A percentile compares a stretch with the other conserved stretches of the same genome.
Conservation (phyloP, 768 basidiomycete species). For the Pleurotus sapidus region DNA sequence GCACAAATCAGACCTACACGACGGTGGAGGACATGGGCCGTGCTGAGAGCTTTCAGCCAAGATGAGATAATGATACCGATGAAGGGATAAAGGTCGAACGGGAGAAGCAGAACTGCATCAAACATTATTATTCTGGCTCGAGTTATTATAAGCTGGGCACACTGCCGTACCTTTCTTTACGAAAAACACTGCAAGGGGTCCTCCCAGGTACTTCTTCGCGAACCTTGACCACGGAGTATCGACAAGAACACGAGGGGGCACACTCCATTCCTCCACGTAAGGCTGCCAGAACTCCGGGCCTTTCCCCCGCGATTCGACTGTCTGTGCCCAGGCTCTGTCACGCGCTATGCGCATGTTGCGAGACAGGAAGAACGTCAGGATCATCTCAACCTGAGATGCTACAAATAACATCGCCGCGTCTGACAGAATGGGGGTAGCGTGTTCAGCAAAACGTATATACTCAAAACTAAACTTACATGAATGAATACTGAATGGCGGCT, state of each 20-base stretch:
- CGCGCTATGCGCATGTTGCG: conserved; percentile 81
- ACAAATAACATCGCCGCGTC: conserved; percentile 76
- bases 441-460: neutral
- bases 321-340: conserved; percentile 77
- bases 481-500: conserved; percentile 62
- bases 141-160: too few species aligned
- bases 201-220: conserved; percentile 31
- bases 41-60: conserved; percentile 64
- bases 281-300: conserved; percentile 80
- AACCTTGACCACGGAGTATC: conserved; percentile 25
- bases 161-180: conserved; percentile 40
- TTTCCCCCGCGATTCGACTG: conserved; percentile 80
- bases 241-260: conserved; percentile 42
- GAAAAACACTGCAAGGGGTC: conserved; percentile 37
- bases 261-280: conserved; percentile 80
- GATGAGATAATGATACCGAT: conserved; percentile 62
- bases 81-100: conserved; percentile 66
- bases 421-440: conserved; percentile 21
- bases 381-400: conserved; percentile 68
- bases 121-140: too few species aligned
- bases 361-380: conserved; percentile 81
- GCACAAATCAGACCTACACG: conserved; percentile 42
- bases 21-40: conserved; percentile 64
- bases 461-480: conserved; percentile 51
- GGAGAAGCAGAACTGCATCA: conserved; percentile 51